These are phyloP conservation scores for Trametes meyenii DNA, from an alignment of 768 basidiomycete genomes.

Conservation along the genomic window DNA sequence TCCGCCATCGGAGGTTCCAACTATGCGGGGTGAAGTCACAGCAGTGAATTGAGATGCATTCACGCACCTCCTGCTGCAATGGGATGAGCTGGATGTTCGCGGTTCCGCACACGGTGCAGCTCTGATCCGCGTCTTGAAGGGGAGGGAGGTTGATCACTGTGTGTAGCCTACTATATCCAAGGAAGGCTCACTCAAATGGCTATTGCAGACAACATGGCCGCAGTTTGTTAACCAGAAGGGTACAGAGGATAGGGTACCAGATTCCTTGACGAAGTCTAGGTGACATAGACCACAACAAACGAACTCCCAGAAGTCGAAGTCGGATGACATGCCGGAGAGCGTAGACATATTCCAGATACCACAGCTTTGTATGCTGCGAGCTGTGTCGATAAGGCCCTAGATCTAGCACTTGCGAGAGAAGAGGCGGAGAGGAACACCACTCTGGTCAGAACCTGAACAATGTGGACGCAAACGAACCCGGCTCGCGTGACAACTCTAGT, in stretches of 20 bases:
- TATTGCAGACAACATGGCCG: conserved; percentile 84
- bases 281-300: conserved; percentile 72
- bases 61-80: conserved; percentile 69
- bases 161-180: neutral
- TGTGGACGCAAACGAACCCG: neutral
- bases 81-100: conserved; percentile 69
- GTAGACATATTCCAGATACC: conserved; percentile 41
- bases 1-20: conserved; percentile 81
- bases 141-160: neutral
- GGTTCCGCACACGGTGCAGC: conserved; percentile 69
- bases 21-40: conserved; percentile 38
- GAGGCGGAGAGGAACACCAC: neutral
- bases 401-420: neutral
- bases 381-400: neutral
- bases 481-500: neutral
- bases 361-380: neutral
- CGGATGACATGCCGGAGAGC: conserved; percentile 33
- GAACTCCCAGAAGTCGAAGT: conserved; percentile 80
- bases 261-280: conserved; percentile 58
- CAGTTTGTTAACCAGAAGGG: conserved; percentile 93
- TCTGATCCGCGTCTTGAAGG: conserved; percentile 69
- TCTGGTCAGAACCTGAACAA: neutral
- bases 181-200: conserved; percentile 68
- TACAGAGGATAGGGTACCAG: conserved; percentile 52
- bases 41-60: neutral